Base-by-base conservation (phyloP, 1,139 yeast genomes). In the Magnusiomyces sp. region DNA sequence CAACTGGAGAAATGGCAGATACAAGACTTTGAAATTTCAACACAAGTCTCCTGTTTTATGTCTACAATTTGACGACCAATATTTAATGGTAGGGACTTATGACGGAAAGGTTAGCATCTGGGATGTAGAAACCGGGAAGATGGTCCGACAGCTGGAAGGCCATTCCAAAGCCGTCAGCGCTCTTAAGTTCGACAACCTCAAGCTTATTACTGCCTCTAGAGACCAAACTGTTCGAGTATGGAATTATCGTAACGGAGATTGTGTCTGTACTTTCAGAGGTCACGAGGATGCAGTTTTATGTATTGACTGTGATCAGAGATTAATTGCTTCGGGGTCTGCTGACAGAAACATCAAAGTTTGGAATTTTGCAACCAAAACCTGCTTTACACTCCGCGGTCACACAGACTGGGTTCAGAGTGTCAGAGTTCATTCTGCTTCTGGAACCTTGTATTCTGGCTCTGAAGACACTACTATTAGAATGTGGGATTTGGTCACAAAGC, bases 181-280 rank as follows among this genome's bases (percentile, higher is more conserved):
- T 0, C 71, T 92, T 46, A 85, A 78, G 48, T 90, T 90, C 65
- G 98, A 92, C 67, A 82, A 81, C 48, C 87, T 83, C 58, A 92
- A 92, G 66, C 74, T 92, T 48, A 88, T 92, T 45, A 85, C 97
- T 2, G 97, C 96, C 16, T 90, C 96, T 1, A 73, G 88, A 64
- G 98, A 92, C 67, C 77, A 83, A 48, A 89, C 96, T 0, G 88
- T 92, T 54, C 83, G 90, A 59, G 95, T 92, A 33, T 92, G 98
- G 98, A 89, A 90, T 67, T 88, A 87, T 68, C 84, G 84, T 56
- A 88, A 95, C 0, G 98, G 98, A 38, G 86, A 85, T 63, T 90
- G 97, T 62, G 81, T 92, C 29, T 86, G 95, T 20, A 89, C 97
- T 0, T 89, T 92, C 67, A 73, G 94, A 41, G 97, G 97, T 2